These are phyloP conservation scores for Mortierella sp. DNA, from an alignment of 371 early-diverging fungal genomes.

Conservation along the genomic window DNA sequence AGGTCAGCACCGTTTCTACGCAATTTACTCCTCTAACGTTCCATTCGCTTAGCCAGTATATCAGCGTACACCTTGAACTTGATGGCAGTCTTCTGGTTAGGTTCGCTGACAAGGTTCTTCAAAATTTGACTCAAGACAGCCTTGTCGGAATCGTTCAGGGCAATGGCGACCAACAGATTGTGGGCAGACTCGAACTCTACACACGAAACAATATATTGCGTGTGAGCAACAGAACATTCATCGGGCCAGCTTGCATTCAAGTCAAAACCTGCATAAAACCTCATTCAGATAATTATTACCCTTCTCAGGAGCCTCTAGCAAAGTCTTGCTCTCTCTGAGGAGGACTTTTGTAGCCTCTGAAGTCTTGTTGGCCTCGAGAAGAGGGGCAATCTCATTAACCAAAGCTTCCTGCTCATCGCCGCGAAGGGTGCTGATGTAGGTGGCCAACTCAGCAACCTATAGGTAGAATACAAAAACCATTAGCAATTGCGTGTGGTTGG, in stretches of 20 bases:
- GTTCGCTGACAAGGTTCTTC: slow-evolving; percentile 38
- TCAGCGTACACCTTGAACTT: slow-evolving; percentile 52
- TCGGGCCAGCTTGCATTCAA: not conserved
- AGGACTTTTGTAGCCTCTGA: slow-evolving; percentile 68
- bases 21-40: not conserved
- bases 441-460: slow-evolving; percentile 70
- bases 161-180: slow-evolving; percentile 78
- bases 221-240: not conserved
- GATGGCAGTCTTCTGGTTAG: slow-evolving; percentile 56
- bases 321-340: slow-evolving; percentile 69
- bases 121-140: slow-evolving; percentile 26
- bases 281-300: slow-evolving; percentile 54
- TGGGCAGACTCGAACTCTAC: slow-evolving; percentile 80
- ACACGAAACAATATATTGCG: not conserved
- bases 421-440: slow-evolving; percentile 70
- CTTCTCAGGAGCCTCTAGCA: slow-evolving; percentile 72
- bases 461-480: not conserved
- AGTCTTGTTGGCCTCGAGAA: slow-evolving; percentile 73
- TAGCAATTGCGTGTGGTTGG: not conserved
- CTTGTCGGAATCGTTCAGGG: slow-evolving; percentile 44
- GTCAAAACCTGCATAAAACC: not conserved
- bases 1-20: not conserved
- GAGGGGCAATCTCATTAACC: slow-evolving; percentile 62
- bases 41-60: not conserved
- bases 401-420: slow-evolving; percentile 66